phyloP scores from a whole-genome alignment of 2,329 filamentous ascomycete genomes.

The Botrytis sinoallii region DNA sequence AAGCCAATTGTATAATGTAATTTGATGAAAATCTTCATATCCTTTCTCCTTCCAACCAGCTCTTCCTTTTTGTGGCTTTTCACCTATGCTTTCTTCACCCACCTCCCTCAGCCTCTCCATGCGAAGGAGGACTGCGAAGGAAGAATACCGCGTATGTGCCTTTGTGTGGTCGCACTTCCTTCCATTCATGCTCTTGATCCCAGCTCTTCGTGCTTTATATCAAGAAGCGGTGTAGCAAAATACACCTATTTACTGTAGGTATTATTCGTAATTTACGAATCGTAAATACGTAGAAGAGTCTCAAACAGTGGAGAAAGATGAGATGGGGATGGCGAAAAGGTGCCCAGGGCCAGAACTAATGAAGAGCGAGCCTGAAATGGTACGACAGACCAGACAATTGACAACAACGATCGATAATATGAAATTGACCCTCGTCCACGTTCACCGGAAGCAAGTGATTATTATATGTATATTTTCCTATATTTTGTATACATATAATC shows the following conservation, averaged over 20 bases:
- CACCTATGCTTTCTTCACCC: not conserved
- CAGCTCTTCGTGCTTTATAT: not conserved
- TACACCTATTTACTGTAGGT: not conserved
- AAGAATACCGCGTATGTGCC: not conserved
- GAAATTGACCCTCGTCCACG: not conserved
- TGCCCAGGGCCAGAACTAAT: not conserved
- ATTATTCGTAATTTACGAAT: too few species aligned
- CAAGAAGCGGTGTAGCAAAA: constrained; percentile 12
- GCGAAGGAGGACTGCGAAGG: not conserved
- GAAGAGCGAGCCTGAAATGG: not conserved
- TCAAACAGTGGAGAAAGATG: constrained; percentile 2
- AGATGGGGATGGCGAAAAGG: not conserved
- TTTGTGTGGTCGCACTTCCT: not conserved
- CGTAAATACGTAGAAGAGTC: not conserved
- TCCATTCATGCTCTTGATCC: not conserved
- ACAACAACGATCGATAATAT: not conserved
- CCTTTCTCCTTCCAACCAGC: not conserved
- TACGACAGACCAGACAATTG: not conserved
- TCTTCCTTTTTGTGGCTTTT: too few species aligned
- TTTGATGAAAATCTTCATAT: not conserved
- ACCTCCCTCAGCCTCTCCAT: not conserved
- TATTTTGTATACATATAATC: not conserved
- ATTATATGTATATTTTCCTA: too few species aligned
- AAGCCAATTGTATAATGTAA: not conserved
- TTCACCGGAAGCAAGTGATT: not conserved